Evolutionary conservation across 495 filamentous ascomycete genomes (phyloP), one percentile per base, ranked within the genome.

Genomic region (Emericellopsis terricola): DNA sequence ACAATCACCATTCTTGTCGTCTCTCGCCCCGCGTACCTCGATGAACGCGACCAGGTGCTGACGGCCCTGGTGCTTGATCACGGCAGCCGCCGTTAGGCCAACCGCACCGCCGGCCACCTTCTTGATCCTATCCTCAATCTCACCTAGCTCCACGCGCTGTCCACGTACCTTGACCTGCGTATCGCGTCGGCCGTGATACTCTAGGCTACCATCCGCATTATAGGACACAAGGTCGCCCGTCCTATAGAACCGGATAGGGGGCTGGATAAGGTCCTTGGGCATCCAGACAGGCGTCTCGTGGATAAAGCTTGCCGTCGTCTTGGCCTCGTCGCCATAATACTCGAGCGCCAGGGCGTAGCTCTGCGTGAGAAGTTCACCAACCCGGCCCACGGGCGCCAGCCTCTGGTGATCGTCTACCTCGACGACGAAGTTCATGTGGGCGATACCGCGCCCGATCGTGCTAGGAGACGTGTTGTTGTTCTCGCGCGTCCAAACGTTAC

Each of bases 351-450:
- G 42, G 19, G 58, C 50, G 2, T 66, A 60, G 0, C 70, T 68
- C 50, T 73, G 67, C 8, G 76, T 49, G 8, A 67, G 41, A 18
- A 75, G 43, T 42, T 77, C 72, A 24, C 72, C 72, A 33, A 66
- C 48, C n/a, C 51, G 49, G 15, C 72, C 71, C 5, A 74, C 46
- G 0, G 73, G 67, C 17, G 68, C 53, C 15, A 78, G 56, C 2
- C 38, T 28, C 14, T 69, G 33, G 21, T 62, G 57, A 34, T 76
- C 55, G 1, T 41, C 34, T 0, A 65, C 56, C 30, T 73, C 61
- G 14, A 70, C 61, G 34, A 76, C 47, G 71, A 71, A 77, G 3
- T 41, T 36, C 4, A 40, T 35, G 23, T 42, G 48, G 19, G 53
- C 56, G 10, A 53, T 49, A 2, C 50, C 55, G 15, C 40, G 44